Base-by-base conservation (phyloP, 345 rosid genomes). In the Linum lewisii region DNA sequence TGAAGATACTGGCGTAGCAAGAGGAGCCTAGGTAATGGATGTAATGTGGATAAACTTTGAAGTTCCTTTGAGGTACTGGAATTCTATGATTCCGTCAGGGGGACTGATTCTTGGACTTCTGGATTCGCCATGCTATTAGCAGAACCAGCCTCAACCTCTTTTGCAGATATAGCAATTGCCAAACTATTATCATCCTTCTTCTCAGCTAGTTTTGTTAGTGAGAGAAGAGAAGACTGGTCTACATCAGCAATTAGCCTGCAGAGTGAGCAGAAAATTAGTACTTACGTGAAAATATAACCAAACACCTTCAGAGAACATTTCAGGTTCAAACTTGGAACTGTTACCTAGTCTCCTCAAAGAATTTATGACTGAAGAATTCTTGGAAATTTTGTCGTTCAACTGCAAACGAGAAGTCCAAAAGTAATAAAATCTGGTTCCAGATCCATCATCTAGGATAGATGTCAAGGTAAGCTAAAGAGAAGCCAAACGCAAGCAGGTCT, bases 361-460 rank as follows among this genome's bases (percentile, higher is more conserved):
- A 85, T 72, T 65, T 77, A 77, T 88, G 93, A 76, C 51, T 72
- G 75, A 85, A 88, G 78, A 88, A 85, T 73, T 88, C 96, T 51
- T 66, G 66, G 74, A 88, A 88, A 50, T 80, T 69, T 60, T 83
- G 65, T 18, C 96, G 81, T 72, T 83, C 84, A 77, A 74, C 93
- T 88, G 81, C 69, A 74, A 69, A 68, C 25, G 9, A 11, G 10
- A 73, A 72, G 60, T 47, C 62, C 18, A 60, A 36, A 34, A 4
- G 37, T 38, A n/a, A 59, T n/a, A n/a, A n/a, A n/a, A n/a, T n/a
- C n/a, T n/a, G n/a, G 44, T 63, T 9, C 50, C n/a, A n/a, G 2
- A 20, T 21, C n/a, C 42, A 59, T 26, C 44, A 50, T 51, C 47
- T 61, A 23, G 37, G 1, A 70, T 25, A 21, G n/a, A 18, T 44